Conservation (phyloP, 768 basidiomycete species). For the Mycena maculata region DNA sequence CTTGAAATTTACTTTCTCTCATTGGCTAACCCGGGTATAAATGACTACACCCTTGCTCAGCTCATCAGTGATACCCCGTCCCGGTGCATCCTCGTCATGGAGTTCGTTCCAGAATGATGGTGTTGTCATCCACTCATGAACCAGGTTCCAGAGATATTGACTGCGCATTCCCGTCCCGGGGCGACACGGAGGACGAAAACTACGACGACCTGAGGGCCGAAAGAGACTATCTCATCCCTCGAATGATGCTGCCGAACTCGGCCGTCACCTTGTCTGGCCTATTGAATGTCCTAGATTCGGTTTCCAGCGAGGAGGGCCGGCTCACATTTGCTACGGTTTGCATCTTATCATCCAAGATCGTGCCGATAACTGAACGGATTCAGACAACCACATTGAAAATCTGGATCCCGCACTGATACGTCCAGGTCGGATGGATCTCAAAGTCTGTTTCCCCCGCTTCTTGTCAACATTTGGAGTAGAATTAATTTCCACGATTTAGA, state of each 20-base stretch:
- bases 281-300: constrained; percentile 22
- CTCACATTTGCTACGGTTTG: constrained; percentile 22
- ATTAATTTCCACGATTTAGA: background rate
- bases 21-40: constrained; percentile 24
- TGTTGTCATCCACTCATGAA: background rate
- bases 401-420: constrained; percentile 22
- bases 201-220: constrained; percentile 17
- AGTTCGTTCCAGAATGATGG: background rate
- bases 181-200: constrained; percentile 13
- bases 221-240: constrained; percentile 9
- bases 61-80: constrained; percentile 31
- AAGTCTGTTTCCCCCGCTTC: background rate
- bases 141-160: constrained; percentile 25
- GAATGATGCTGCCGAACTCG: background rate
- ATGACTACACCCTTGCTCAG: constrained; percentile 25
- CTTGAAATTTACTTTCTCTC: constrained; percentile 31
- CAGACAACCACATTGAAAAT: constrained; percentile 30
- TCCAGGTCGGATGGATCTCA: constrained; percentile 28
- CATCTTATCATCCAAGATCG: background rate
- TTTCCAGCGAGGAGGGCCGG: constrained; percentile 23
- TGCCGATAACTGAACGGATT: background rate
- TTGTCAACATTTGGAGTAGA: background rate
- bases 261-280: constrained; percentile 20
- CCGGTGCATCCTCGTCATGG: constrained; percentile 27
- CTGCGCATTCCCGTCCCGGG: constrained; percentile 28